A percentile compares a stretch with the other conserved stretches of the same genome.
phyloP scores from a whole-genome alignment of 768 basidiomycete genomes.

The Pulveroboletus frians region DNA sequence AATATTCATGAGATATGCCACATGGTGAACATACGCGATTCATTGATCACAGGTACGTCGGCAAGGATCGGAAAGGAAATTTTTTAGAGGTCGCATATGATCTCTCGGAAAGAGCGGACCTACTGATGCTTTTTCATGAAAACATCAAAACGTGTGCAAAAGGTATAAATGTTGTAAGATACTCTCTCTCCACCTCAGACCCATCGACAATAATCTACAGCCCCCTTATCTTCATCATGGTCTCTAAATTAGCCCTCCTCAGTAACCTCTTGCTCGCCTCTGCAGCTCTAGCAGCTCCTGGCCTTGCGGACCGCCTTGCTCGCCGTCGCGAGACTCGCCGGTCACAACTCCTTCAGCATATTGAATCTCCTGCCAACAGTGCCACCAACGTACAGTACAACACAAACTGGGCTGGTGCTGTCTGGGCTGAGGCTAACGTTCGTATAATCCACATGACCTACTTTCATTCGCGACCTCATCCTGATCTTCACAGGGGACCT shows the following conservation, averaged over 20 bases:
- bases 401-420: constrained; percentile 19
- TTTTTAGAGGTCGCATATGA: background rate
- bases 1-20: background rate
- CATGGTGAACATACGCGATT: background rate
- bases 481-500: constrained; percentile 13
- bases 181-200: background rate
- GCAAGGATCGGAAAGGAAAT: background rate
- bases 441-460: background rate
- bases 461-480: background rate
- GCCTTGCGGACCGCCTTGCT: constrained; percentile 15
- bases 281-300: constrained; percentile 11
- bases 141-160: background rate
- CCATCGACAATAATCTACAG: constrained; percentile 1
- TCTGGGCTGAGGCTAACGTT: constrained; percentile 7
- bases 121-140: background rate
- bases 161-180: no score
- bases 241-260: constrained; percentile 14
- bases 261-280: constrained; percentile 17
- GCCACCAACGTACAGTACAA: constrained; percentile 12
- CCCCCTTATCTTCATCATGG: constrained; percentile 9
- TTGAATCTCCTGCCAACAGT: background rate
- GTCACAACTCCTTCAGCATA: constrained; percentile 4
- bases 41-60: background rate
- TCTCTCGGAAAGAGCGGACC: background rate
- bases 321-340: constrained; percentile 10